Conservation (phyloP, 306 rosid species). For the Lathyrus tuberosus region DNA sequence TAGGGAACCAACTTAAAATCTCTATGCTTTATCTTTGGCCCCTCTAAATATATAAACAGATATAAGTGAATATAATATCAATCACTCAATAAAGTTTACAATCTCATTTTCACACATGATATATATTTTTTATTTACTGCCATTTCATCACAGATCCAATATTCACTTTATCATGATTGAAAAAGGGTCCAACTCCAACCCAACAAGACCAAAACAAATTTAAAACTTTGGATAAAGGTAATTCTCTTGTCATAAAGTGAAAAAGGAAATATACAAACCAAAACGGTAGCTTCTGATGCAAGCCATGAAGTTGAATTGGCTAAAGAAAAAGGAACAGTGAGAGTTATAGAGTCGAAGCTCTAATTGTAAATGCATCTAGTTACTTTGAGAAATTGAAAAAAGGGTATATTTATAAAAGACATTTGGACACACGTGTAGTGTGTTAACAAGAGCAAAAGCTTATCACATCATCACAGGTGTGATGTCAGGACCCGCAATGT, state of each 20-base stretch:
- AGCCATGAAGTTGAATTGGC: slow-evolving; percentile 18
- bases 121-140: slow-evolving; percentile 19
- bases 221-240: slow-evolving; percentile 26
- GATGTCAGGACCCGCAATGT: slow-evolving; percentile 51
- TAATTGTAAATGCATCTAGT: too few species aligned
- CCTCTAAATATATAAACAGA: slow-evolving; percentile 45
- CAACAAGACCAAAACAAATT: slow-evolving; percentile 32
- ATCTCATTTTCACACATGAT: background rate
- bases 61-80: slow-evolving; percentile 42
- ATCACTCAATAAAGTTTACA: slow-evolving; percentile 38
- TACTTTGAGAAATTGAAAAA: background rate
- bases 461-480: slow-evolving; percentile 49
- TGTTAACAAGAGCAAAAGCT: slow-evolving; percentile 33
- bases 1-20: slow-evolving; percentile 50
- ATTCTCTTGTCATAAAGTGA: slow-evolving; percentile 20
- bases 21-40: slow-evolving; percentile 48
- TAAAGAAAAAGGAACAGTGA: background rate
- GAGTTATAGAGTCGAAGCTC: too few species aligned
- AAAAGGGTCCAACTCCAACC: slow-evolving; percentile 12
- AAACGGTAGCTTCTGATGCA: slow-evolving; percentile 13
- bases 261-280: slow-evolving; percentile 14
- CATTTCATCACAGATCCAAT: slow-evolving; percentile 40
- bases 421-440: slow-evolving; percentile 47
- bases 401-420: background rate
- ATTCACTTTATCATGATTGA: slow-evolving; percentile 36